phyloP scores from a whole-genome alignment of 1,284 basidiomycete genomes.

The Tremellales sp. region DNA sequence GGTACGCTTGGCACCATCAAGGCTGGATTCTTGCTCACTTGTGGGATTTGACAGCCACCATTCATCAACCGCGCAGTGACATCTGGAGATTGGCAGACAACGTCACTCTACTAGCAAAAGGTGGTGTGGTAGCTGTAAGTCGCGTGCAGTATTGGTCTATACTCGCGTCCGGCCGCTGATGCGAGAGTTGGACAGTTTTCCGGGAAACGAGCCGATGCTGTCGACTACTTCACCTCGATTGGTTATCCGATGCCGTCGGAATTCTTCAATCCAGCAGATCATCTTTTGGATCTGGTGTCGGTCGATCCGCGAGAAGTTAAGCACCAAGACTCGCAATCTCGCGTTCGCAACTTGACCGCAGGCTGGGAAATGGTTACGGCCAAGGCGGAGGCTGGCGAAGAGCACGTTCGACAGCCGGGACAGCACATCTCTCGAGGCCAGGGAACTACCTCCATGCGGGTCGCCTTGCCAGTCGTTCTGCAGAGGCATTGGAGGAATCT shows the following conservation, averaged over 20 bases:
- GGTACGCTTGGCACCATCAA: constrained; percentile 18
- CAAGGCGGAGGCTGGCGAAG: constrained; percentile 3
- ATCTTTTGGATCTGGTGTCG: constrained; percentile 49
- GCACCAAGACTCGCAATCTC: constrained; percentile 17
- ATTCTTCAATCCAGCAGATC: constrained; percentile 49
- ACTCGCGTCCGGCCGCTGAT: background rate
- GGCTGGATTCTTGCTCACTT: background rate
- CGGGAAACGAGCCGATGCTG: constrained; percentile 32
- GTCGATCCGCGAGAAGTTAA: constrained; percentile 37
- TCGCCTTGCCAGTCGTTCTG: constrained; percentile 47
- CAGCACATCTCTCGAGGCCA: constrained; percentile 12
- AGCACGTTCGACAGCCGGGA: background rate
- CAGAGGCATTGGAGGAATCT: constrained; percentile 47
- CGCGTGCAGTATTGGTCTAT: background rate
- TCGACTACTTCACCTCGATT: constrained; percentile 39
- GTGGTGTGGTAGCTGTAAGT: constrained; percentile 49
- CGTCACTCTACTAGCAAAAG: constrained; percentile 54
- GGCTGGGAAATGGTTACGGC: constrained; percentile 13
- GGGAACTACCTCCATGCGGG: constrained; percentile 40
- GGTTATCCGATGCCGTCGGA: constrained; percentile 46
- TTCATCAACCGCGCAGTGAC: constrained; percentile 57
- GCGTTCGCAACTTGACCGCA: constrained; percentile 23
- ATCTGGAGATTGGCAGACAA: constrained; percentile 53
- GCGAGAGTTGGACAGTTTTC: constrained; percentile 18
- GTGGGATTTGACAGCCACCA: constrained; percentile 46